Base-by-base conservation (phyloP, 2,329 filamentous ascomycete genomes). In the Chaetomium sp. region DNA sequence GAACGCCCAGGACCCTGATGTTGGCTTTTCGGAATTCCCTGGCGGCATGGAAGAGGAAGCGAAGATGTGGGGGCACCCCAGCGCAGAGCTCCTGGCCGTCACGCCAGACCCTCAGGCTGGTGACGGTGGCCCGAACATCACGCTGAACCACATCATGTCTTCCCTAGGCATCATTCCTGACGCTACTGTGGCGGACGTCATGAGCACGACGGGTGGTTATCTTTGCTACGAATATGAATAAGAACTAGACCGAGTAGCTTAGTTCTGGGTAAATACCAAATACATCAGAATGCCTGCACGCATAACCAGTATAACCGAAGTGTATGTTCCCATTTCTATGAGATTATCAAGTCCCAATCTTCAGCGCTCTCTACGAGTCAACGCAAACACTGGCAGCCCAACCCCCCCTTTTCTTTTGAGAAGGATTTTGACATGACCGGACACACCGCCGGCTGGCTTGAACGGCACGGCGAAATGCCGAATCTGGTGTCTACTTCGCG, bases 161-260 rank as follows among this genome's bases (percentile, higher is more conserved):
- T 52, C 49, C 11, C 14, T 52, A 32, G 49, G 49, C 10, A 52
- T 52, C 14, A 52, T 52, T 37, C 49, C 49, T 11, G 44, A 52
- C n/a, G 49, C 49, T n/a, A 52, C 49, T n/a, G 49, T 52, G 27
- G 49, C 49, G 6, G 49, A 52, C n/a, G 40, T 52, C 3, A 52
- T 52, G 49, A 36, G 44, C 14, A 52, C 19, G 2, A 43, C 35
- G 49, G 49, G 49, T 14, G 49, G 49, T 1, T 52, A 52, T n/a
- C 34, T 52, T 6, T 52, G 49, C 40, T 52, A 52, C 40, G 49
- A 44, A 34, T 52, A 52, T n/a, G 41, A 33, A 7, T 52, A 41
- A 52, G 33, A 7, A 27, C 14, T 27, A 14, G 42, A 6, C 8
- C 14, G 42, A 27, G 19, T 27, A 27, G 19, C 19, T 27, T 27